Conservation (phyloP, 441 rosid species). For the Omphalea diandra region DNA sequence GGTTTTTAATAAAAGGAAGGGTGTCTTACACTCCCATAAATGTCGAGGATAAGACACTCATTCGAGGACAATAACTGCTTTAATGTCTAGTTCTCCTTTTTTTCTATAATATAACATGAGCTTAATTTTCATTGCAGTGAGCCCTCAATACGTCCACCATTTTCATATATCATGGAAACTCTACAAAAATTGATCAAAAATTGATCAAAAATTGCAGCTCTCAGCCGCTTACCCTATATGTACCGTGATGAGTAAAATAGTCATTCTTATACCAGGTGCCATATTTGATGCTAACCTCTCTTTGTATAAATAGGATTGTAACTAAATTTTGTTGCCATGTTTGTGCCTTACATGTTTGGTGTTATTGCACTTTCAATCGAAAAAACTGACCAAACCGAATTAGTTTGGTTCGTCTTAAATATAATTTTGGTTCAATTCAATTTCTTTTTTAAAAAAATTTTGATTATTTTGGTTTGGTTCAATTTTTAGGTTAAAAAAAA, state of each 20-base stretch:
- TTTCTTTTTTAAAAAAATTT: too few relatives aligned
- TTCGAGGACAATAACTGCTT: not conserved
- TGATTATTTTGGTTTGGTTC: too few relatives aligned
- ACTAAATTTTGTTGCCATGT: not conserved
- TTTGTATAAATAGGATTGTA: not conserved
- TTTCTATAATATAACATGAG: not conserved
- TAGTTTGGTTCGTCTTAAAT: too few relatives aligned
- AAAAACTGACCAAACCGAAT: too few relatives aligned
- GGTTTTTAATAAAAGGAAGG: too few relatives aligned
- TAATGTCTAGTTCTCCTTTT: not conserved
- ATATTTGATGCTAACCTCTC: constrained; percentile 3
- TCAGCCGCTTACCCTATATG: not conserved
- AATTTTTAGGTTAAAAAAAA: too few relatives aligned
- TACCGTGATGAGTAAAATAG: constrained; percentile 2
- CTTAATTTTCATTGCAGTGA: constrained; percentile 33
- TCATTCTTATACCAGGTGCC: constrained; percentile 9
- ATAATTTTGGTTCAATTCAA: not conserved
- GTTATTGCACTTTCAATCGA: not conserved
- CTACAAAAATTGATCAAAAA: constrained; percentile 34
- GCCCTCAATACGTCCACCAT: constrained; percentile 43
- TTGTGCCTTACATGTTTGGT: not conserved
- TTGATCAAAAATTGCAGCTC: constrained; percentile 20
- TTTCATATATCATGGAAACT: constrained; percentile 38
- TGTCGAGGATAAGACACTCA: not conserved
- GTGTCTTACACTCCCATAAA: too few relatives aligned